Percentiles rank a stretch among this genome's conserved stretches.
Conservation (phyloP, 2,329 filamentous ascomycete species). For the Colletotrichum tanaceti region DNA sequence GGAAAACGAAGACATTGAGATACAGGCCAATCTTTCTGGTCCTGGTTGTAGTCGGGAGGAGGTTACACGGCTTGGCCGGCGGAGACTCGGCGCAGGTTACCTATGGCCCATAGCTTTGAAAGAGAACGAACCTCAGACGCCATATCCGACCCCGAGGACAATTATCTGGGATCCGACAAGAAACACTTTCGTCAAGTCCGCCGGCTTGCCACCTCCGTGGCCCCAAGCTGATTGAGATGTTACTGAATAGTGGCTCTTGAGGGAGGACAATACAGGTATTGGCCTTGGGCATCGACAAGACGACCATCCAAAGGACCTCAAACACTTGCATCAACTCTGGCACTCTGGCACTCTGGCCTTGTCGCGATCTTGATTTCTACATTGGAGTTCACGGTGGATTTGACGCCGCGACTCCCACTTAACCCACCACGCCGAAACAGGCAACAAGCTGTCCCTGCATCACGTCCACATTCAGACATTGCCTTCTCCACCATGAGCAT, state of each 20-base stretch:
- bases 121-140: constrained; percentile 6
- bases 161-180: constrained; percentile 7
- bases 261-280: neutral
- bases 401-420: neutral
- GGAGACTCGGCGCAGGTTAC: neutral
- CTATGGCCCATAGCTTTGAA: neutral
- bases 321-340: constrained; percentile 3
- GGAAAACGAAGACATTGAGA: neutral
- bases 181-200: constrained; percentile 7
- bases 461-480: constrained; percentile 29
- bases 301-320: neutral
- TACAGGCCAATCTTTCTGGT: too few relatives aligned
- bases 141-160: neutral
- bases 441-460: constrained; percentile 40
- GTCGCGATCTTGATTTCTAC: neutral
- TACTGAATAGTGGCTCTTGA: neutral
- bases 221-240: constrained; percentile 4
- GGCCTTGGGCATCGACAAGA: neutral
- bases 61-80: neutral
- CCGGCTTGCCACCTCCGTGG: constrained; percentile 6
- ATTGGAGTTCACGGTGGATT: constrained; percentile 7
- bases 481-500: constrained; percentile 22
- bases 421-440: constrained; percentile 29
- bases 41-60: neutral
- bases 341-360: neutral